Evolutionary conservation across 441 rosid species (phyloP).

Genomic region (Populus hybrid): DNA sequence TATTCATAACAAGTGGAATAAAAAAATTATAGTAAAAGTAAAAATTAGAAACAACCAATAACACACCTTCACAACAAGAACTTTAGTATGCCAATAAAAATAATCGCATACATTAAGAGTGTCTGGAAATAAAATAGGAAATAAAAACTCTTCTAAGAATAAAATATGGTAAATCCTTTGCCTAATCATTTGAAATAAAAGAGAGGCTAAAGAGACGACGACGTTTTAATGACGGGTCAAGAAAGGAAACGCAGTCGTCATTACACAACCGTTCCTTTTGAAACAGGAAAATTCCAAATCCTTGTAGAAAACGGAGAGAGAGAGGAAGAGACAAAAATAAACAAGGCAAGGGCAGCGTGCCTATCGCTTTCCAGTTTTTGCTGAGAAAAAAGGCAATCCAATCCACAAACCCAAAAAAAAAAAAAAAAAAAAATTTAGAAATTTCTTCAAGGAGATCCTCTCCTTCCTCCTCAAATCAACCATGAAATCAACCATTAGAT

Average conservation of each 20-base stretch:
- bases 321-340: neutral
- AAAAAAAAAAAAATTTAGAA: neutral
- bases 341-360: neutral
- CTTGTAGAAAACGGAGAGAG: neutral
- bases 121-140: neutral
- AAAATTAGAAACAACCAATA: no score
- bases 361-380: slow-evolving; percentile 5
- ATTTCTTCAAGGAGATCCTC: neutral
- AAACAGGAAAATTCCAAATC: neutral
- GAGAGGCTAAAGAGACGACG: neutral
- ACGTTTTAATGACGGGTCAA: neutral
- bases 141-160: no score
- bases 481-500: neutral
- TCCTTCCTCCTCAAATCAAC: neutral
- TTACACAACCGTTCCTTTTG: neutral
- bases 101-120: no score
- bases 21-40: no score
- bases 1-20: no score
- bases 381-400: slow-evolving; percentile 8
- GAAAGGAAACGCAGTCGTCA: neutral
- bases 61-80: no score
- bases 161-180: no score
- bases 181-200: no score
- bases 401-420: neutral
- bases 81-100: no score